Evolutionary conservation across 2,329 filamentous ascomycete species (phyloP).

Genomic region (Ceratocystis ficicola): DNA sequence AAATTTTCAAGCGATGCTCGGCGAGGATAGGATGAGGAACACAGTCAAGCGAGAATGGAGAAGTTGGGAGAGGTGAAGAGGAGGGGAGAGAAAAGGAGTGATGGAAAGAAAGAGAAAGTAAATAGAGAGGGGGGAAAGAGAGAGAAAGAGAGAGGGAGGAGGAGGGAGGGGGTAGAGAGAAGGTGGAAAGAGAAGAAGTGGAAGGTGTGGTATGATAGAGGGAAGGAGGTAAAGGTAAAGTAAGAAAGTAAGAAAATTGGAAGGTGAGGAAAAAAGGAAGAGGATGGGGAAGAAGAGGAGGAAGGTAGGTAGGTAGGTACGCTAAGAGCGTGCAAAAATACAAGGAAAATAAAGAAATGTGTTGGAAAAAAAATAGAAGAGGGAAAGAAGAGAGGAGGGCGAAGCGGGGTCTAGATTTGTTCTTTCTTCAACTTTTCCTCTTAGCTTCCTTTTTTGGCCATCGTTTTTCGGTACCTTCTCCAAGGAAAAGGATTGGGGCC

Average conservation of each 20-base stretch:
- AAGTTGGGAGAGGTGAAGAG: constrained; percentile 23
- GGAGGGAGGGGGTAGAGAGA: constrained; percentile 24
- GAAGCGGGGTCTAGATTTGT: background rate
- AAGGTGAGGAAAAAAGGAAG: constrained; percentile 3
- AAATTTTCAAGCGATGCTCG: background rate
- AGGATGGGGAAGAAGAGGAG: constrained; percentile 12
- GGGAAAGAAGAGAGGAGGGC: background rate
- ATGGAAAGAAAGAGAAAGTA: constrained; percentile 24
- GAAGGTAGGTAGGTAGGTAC: background rate
- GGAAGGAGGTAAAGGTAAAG: constrained; percentile 35
- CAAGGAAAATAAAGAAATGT: constrained; percentile 6
- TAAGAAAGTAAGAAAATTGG: constrained; percentile 8
- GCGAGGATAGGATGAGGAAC: constrained; percentile 22
- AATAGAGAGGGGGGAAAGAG: constrained; percentile 28
- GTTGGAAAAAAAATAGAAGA: background rate
- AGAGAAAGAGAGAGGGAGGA: constrained; percentile 25
- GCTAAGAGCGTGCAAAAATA: background rate
- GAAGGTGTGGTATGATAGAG: constrained; percentile 35
- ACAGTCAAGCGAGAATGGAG: constrained; percentile 13
- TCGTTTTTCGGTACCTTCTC: background rate
- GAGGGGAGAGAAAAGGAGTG: constrained; percentile 25
- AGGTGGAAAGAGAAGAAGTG: constrained; percentile 24
- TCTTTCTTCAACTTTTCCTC: constrained; percentile 6
- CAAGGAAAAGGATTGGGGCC: background rate
- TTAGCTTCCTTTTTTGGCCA: background rate